Percentiles rank a stretch among this genome's conserved stretches.
These are phyloP conservation scores for Acer campestre DNA, from an alignment of 345 rosid genomes.

Conservation along the genomic window DNA sequence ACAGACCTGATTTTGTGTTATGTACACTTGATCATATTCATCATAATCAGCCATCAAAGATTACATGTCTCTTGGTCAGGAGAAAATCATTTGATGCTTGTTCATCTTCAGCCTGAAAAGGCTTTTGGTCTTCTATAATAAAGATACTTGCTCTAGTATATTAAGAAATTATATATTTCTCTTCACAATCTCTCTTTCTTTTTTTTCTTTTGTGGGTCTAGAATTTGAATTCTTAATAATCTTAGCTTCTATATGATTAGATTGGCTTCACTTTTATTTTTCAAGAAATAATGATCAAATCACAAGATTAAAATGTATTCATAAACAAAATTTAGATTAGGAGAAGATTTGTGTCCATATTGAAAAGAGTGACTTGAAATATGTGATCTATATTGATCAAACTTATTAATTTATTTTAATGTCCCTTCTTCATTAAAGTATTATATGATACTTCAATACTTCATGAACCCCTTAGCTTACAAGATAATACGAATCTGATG, in stretches of 20 bases:
- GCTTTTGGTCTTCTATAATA: not conserved
- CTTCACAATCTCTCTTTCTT: not conserved
- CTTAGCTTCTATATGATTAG: not conserved
- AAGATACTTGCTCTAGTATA: not conserved
- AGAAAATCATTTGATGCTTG: constrained; percentile 42
- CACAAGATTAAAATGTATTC: too few relatives aligned
- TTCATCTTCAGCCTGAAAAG: constrained; percentile 9
- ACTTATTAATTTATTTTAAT: too few relatives aligned
- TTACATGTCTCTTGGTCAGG: constrained; percentile 50
- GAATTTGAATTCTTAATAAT: not conserved
- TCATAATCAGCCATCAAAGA: constrained; percentile 40
- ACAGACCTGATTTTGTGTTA: constrained; percentile 53
- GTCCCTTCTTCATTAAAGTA: too few relatives aligned
- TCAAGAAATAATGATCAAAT: too few relatives aligned
- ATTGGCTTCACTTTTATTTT: too few relatives aligned
- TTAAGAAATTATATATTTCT: not conserved
- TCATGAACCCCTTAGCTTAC: too few relatives aligned
- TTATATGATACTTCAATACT: too few relatives aligned
- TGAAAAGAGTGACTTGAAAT: too few relatives aligned
- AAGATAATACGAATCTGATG: too few relatives aligned
- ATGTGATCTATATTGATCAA: too few relatives aligned
- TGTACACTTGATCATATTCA: constrained; percentile 40
- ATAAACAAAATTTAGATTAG: too few relatives aligned
- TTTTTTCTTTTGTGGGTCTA: not conserved
- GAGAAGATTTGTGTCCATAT: too few relatives aligned